Evolutionary conservation across 2,329 filamentous ascomycete species (phyloP).

Genomic region (Colletotrichum tropicicola): DNA sequence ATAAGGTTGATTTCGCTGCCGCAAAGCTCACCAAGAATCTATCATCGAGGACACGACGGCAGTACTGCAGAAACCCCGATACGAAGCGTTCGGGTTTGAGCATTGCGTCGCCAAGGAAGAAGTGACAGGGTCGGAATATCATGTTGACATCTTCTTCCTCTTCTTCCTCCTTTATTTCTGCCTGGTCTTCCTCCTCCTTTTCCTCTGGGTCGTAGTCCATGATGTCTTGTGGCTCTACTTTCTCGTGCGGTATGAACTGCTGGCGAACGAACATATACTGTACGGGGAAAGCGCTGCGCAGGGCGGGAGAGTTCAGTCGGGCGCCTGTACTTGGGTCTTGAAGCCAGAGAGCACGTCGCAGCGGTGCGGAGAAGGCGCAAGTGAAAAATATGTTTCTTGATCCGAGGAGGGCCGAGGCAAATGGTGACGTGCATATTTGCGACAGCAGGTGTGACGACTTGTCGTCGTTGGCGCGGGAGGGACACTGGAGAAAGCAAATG

Average conservation of each 20-base stretch:
- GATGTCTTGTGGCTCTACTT: not conserved
- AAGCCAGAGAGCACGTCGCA: not conserved
- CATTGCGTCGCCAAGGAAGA: slow-evolving; percentile 7
- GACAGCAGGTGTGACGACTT: not conserved
- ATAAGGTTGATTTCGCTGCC: not conserved
- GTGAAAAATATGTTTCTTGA: not conserved
- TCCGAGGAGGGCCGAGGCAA: not conserved
- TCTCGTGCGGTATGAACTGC: not conserved
- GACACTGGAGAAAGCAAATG: slow-evolving; percentile 3
- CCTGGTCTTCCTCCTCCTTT: not conserved
- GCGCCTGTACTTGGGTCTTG: not conserved
- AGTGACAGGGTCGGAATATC: slow-evolving; percentile 9
- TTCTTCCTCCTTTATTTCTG: not conserved
- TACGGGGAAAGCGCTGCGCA: not conserved
- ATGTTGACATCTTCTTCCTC: not conserved
- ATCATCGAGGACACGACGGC: not conserved
- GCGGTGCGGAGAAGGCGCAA: slow-evolving; percentile 8
- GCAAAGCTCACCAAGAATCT: not conserved
- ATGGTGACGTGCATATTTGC: not conserved
- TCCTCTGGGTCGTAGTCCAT: not conserved
- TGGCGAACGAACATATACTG: slow-evolving; percentile 19
- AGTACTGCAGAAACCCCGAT: slow-evolving; percentile 2
- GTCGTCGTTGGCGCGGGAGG: not conserved
- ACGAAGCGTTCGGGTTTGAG: slow-evolving; percentile 2
- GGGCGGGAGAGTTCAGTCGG: not conserved